These are phyloP conservation scores for Podospora pseudoanserina DNA, from an alignment of 495 filamentous ascomycete species.

Conservation along the genomic window DNA sequence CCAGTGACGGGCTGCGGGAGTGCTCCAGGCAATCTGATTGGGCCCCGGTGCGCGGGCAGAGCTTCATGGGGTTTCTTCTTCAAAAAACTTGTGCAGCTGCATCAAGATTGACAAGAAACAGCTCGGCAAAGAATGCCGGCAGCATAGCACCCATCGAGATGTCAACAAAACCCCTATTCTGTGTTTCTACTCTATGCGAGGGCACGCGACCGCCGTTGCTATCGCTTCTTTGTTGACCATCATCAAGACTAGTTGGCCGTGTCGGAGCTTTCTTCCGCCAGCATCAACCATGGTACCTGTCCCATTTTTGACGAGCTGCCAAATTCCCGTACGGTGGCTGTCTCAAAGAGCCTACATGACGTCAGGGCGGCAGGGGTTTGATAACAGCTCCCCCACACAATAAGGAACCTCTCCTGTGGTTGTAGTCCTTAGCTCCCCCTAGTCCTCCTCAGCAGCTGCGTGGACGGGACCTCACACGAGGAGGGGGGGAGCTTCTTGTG, in stretches of 20 bases:
- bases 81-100: not conserved
- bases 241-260: too few relatives aligned
- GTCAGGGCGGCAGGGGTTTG: not conserved
- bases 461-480: too few relatives aligned
- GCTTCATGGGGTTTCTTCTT: not conserved
- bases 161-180: not conserved
- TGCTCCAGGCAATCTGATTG: conserved; percentile 5
- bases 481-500: not conserved
- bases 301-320: too few relatives aligned
- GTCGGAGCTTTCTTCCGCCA: not conserved
- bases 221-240: too few relatives aligned
- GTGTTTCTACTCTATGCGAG: too few relatives aligned
- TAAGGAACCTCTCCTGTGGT: not conserved
- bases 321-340: too few relatives aligned
- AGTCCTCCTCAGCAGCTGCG: too few relatives aligned
- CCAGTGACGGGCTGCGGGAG: not conserved
- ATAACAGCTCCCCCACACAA: not conserved
- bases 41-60: not conserved
- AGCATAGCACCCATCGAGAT: not conserved
- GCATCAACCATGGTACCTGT: too few relatives aligned
- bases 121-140: not conserved
- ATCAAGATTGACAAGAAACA: not conserved
- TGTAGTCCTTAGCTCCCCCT: too few relatives aligned
- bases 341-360: not conserved
- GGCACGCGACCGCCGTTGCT: too few relatives aligned